Conservation (phyloP, 768 basidiomycete genomes). For the Sarcodon sp. region DNA sequence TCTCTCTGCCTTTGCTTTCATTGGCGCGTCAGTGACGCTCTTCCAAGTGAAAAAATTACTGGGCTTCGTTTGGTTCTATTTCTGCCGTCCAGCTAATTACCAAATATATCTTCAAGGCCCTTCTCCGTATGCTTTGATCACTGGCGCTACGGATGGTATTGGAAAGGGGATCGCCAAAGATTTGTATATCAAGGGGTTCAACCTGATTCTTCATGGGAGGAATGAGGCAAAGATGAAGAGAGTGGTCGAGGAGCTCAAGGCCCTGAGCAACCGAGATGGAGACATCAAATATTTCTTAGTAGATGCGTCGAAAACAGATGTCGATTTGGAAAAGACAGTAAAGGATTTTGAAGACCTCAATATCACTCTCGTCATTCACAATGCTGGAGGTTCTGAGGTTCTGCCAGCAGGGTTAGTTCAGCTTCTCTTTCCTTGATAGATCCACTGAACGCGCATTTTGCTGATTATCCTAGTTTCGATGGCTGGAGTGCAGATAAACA, state of each 20-base stretch:
- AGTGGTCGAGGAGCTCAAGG: constrained; percentile 9
- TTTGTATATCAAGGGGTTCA: constrained; percentile 15
- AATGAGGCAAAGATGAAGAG: constrained; percentile 13
- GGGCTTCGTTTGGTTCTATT: constrained; percentile 11
- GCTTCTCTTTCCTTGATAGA: neutral
- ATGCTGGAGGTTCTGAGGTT: constrained; percentile 9
- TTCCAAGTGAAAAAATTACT: constrained; percentile 6
- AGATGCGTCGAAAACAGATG: constrained; percentile 7
- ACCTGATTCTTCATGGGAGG: constrained; percentile 15
- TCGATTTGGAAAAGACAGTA: constrained; percentile 10
- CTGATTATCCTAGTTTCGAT: constrained; percentile 8
- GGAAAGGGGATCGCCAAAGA: constrained; percentile 13
- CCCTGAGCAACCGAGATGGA: neutral
- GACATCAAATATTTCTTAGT: constrained; percentile 16
- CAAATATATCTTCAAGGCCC: constrained; percentile 10
- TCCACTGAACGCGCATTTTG: constrained; percentile 3
- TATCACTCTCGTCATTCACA: constrained; percentile 14
- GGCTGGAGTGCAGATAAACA: constrained; percentile 7
- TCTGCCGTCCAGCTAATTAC: constrained; percentile 8
- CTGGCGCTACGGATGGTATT: constrained; percentile 17
- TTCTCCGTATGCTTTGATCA: constrained; percentile 13
- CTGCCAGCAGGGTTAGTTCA: constrained; percentile 5
- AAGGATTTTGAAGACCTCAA: constrained; percentile 12
- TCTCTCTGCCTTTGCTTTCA: too few species aligned
- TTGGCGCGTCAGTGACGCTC: neutral